Base-by-base conservation (phyloP, 2,329 filamentous ascomycete species). In the Pseudocercospora macadamiae region DNA sequence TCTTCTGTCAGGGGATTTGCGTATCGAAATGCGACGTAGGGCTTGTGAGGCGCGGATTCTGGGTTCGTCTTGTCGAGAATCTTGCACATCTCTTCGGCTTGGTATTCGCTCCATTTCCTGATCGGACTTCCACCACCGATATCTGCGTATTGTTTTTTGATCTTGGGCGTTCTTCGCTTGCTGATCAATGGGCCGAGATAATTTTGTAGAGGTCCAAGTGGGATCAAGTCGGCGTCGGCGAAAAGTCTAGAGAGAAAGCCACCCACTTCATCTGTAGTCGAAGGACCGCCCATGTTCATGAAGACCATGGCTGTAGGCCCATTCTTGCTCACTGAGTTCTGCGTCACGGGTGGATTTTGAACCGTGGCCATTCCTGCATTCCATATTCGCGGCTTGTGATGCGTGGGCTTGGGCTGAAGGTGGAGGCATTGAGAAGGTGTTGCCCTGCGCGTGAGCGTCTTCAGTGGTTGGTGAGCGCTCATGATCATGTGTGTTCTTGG, bases 61-160 rank as follows among this genome's bases (percentile, higher is more conserved):
- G 95, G 95, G 89, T 96, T 71, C 61, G 91, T 89, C 68, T 88
- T 84, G 81, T 99, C 95, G 52, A 99, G 83, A 52, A 97, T 85
- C 81, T 96, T 97, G 84, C 95, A 99, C 91, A 97, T 97, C 77
- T 97, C 93, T 59, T 83, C 82, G 60, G 87, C 92, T 76, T 99
- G 95, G 72, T 95, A 88, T 76, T 99, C 95, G 21, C 93, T 96
- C 96, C 96, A 99, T 75, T 96, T 96, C 67, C 93, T 88, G 74
- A 99, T 99, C 1, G 95, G 95, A 18, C 93, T 97, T n/a, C 95
- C 95, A 62, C 95, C 95, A 59, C 95, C 95, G 71, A 99, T 99
- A 55, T 88, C 92, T 16, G 90, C 85, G 73, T 99, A 99, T 75
- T 99, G 96, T 73, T 96, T 89, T 76, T 96, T 83, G 64, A 99